Conservation (phyloP, 1,139 yeast genomes). For the Saccharomyces hybrid region DNA sequence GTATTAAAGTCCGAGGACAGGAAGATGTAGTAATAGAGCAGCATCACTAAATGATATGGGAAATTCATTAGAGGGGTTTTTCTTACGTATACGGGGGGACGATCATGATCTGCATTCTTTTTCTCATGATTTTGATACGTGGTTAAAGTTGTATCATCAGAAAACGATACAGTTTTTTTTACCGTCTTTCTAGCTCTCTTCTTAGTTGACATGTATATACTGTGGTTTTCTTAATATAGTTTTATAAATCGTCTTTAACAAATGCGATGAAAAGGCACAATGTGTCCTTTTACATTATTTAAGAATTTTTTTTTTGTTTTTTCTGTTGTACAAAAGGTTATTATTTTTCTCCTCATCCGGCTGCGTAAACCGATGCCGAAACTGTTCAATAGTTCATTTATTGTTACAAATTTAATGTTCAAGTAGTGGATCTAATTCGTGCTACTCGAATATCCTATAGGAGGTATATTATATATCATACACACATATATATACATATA, state of each 20-base stretch:
- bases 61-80: constrained; percentile 31
- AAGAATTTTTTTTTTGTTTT: not conserved
- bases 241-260: not conserved
- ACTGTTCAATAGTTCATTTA: not conserved
- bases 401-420: not conserved
- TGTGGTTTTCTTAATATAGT: not conserved
- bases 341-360: not conserved
- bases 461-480: too few relatives aligned
- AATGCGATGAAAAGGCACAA: not conserved
- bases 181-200: constrained; percentile 14
- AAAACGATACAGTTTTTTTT: constrained; percentile 36
- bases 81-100: constrained; percentile 31
- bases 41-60: constrained; percentile 45
- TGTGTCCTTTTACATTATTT: not conserved
- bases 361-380: not conserved
- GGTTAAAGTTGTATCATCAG: constrained; percentile 31
- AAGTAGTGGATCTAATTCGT: not conserved
- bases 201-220: constrained; percentile 18
- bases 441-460: not conserved
- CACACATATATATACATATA: not conserved
- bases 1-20: constrained; percentile 33
- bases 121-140: constrained; percentile 19
- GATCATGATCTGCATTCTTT: constrained; percentile 23
- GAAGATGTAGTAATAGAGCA: constrained; percentile 38
- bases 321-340: not conserved